phyloP scores from a whole-genome alignment of 75 land plant species.

The Picea sitchensis region DNA sequence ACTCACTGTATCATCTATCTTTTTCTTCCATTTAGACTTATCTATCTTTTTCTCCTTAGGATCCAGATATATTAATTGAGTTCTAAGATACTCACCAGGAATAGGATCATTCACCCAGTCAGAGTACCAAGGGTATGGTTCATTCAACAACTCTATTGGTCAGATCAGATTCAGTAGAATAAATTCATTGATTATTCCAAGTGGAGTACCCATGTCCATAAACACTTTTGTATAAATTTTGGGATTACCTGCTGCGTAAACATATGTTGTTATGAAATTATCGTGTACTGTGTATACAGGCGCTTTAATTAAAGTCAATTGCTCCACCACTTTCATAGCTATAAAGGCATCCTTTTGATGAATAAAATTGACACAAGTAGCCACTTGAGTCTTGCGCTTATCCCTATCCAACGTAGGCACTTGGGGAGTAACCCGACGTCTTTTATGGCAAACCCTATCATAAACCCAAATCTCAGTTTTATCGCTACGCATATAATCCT shows the following conservation, averaged over 20 bases:
- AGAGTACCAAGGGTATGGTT: neutral
- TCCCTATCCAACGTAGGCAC: neutral
- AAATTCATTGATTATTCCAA: constrained; percentile 10
- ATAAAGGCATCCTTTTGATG: neutral
- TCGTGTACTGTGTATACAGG: neutral
- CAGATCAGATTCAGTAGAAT: neutral
- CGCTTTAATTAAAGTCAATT: neutral
- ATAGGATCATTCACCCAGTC: neutral
- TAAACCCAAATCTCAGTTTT: neutral
- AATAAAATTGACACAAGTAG: neutral
- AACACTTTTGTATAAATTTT: neutral
- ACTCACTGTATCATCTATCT: neutral
- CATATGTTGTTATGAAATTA: neutral
- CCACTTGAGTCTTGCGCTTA: neutral
- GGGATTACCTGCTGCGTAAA: neutral
- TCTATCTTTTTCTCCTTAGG: neutral
- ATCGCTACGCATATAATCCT: neutral
- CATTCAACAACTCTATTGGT: neutral
- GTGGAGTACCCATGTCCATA: constrained; percentile 8
- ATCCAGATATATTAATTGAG: neutral
- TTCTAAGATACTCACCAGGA: neutral
- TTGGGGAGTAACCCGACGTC: neutral
- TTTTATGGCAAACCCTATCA: neutral
- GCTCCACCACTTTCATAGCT: neutral
- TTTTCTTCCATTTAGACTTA: neutral